Evolutionary conservation across 306 rosid genomes (phyloP).

Genomic region (Geum urbanum): DNA sequence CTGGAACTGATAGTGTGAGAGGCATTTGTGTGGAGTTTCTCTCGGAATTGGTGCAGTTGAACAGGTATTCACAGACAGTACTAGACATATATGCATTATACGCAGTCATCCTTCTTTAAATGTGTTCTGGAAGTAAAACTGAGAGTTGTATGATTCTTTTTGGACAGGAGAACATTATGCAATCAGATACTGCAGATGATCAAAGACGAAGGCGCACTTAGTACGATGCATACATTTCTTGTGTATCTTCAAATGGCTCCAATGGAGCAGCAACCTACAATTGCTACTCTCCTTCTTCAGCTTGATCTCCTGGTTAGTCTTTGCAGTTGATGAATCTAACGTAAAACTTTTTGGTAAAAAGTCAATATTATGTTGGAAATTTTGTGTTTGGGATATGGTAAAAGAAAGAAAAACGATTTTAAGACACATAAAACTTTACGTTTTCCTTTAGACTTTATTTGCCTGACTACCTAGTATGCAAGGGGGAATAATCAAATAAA

Average conservation of each 20-base stretch:
- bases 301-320: conserved; percentile 86
- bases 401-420: too few species aligned
- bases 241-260: conserved; percentile 93
- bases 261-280: conserved; percentile 67
- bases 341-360: too few species aligned
- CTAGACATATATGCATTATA: not conserved
- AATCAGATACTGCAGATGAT: conserved; percentile 66
- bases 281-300: conserved; percentile 87
- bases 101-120: not conserved
- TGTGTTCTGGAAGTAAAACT: too few species aligned
- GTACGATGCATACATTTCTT: conserved; percentile 86
- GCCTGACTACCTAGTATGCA: too few species aligned
- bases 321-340: not conserved
- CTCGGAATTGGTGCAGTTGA: conserved; percentile 73
- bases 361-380: too few species aligned
- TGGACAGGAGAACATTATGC: conserved; percentile 62
- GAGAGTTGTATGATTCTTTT: too few species aligned
- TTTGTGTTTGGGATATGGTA: too few species aligned
- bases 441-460: too few species aligned
- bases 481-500: too few species aligned
- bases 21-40: conserved; percentile 73
- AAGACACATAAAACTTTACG: too few species aligned
- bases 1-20: conserved; percentile 64
- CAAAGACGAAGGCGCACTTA: conserved; percentile 83
- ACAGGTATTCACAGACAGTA: conserved; percentile 35